Evolutionary conservation across 2,329 filamentous ascomycete species (phyloP).

Genomic region (Aureobasidium namibiae): DNA sequence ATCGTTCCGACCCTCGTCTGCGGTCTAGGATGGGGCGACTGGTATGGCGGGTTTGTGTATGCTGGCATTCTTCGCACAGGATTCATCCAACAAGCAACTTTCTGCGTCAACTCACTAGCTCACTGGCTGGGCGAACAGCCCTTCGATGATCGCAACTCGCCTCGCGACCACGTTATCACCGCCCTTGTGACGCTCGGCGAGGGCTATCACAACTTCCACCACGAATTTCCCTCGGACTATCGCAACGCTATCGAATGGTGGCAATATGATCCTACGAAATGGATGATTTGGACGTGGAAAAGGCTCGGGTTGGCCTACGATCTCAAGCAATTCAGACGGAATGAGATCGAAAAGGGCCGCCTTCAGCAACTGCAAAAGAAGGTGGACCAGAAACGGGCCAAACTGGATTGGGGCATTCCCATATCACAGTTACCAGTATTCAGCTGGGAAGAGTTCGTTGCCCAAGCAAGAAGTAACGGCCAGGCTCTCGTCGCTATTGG

Average conservation of each 20-base stretch:
- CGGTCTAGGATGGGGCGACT: conserved; percentile 74
- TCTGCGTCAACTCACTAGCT: conserved; percentile 88
- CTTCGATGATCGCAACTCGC: conserved; percentile 87
- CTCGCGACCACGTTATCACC: conserved; percentile 79
- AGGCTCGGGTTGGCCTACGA: conserved; percentile 75
- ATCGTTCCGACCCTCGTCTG: conserved; percentile 66
- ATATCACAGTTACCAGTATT: conserved; percentile 79
- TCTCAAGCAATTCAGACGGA: conserved; percentile 82
- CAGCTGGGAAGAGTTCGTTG: conserved; percentile 78
- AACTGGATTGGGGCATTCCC: conserved; percentile 77
- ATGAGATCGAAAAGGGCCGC: conserved; percentile 88
- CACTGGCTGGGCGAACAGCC: conserved; percentile 90
- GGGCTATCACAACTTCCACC: conserved; percentile 93
- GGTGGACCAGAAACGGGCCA: conserved; percentile 75
- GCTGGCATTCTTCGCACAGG: conserved; percentile 78
- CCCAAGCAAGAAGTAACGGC: conserved; percentile 67
- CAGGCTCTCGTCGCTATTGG: conserved; percentile 75
- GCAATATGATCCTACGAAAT: conserved; percentile 89
- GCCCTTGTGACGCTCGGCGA: conserved; percentile 78
- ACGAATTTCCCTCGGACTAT: conserved; percentile 90
- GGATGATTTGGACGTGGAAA: conserved; percentile 80
- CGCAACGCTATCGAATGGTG: conserved; percentile 86
- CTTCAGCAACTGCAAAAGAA: conserved; percentile 88
- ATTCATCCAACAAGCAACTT: conserved; percentile 85
- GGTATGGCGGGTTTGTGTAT: conserved; percentile 74